Evolutionary conservation across 768 basidiomycete genomes (phyloP), one percentile per base, ranked within the genome.

Genomic region (Russula olivacea): DNA sequence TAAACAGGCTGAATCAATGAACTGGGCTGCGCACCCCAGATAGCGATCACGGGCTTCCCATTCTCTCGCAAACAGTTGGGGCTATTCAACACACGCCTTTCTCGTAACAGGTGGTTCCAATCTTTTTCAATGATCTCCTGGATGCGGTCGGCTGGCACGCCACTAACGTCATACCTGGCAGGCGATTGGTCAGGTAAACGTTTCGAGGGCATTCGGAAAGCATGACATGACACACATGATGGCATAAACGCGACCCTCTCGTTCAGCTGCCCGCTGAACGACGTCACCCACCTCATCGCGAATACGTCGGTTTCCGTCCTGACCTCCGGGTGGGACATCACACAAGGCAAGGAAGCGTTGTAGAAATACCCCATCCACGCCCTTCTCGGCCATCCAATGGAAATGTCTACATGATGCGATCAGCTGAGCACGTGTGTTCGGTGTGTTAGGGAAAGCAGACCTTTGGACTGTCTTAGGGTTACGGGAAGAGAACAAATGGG

Each of bases 361-460:
- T 21, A 93, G 71, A 71, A 93, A 91, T 2, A 82, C 89, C 14
- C 91, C 91, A 64, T 92, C 88, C 43, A 93, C 82, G 50, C 85
- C 84, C 66, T 89, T 85, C 66, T 83, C 76, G 6, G 89, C 88
- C 91, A 93, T 93, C 90, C 88, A 90, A 67, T 82, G 80, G 71
- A 89, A 89, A 71, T 91, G 89, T 41, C 85, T 65, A 47, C 2
- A 40, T 7, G 49, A 51, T 15, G 36, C 11, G 21, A 57, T 59
- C 43, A 60, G 59, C 25, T 21, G 12, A 63, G 49, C 48, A 68
- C 76, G 51, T 71, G 53, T 43, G 23, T 9, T 32, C 0, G 12
- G 10, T 14, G 12, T 23, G 57, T 9, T 10, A n/a, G 5, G 23
- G n/a, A 38, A 34, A 5, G 23, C 52, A 23, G 40, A 83, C 74